A percentile compares a stretch with the other conserved stretches of the same genome.
phyloP scores from a whole-genome alignment of 768 basidiomycete genomes.

The Lactarius hatsudake region DNA sequence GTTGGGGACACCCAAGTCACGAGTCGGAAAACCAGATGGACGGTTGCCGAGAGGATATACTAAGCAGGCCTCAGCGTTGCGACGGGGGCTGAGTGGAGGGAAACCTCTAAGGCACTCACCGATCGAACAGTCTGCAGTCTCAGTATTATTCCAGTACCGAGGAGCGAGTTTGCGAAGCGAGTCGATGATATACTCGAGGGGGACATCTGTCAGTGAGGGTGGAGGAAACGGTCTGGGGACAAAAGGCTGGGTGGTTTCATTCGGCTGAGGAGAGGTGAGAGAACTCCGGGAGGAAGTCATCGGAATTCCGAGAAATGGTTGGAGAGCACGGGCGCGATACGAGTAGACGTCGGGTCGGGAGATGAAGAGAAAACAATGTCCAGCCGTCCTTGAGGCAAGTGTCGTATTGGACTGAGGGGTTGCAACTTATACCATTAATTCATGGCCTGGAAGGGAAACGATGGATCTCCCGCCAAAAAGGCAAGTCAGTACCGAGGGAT shows the following conservation, averaged over 20 bases:
- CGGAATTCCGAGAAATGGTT: constrained; percentile 1
- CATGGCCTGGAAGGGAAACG: background rate
- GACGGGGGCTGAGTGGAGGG: background rate
- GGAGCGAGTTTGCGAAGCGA: constrained; percentile 65
- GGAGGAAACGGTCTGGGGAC: constrained; percentile 61
- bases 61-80: background rate
- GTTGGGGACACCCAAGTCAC: constrained; percentile 9
- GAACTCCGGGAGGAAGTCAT: constrained; percentile 24
- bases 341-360: background rate
- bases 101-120: constrained; percentile 39
- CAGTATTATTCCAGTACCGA: constrained; percentile 70
- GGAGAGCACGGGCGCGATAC: background rate
- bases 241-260: constrained; percentile 40
- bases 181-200: constrained; percentile 68
- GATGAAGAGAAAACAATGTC: constrained; percentile 13
- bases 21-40: background rate
- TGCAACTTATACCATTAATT: constrained; percentile 8
- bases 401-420: background rate
- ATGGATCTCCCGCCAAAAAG: constrained; percentile 11
- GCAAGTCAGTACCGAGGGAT: constrained; percentile 2
- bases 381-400: constrained; percentile 1
- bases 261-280: constrained; percentile 23
- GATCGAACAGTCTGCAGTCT: constrained; percentile 77
- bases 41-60: constrained; percentile 19
- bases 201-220: constrained; percentile 58